phyloP scores from a whole-genome alignment of 805 yeast genomes.

The Yamadazyma sp. region DNA sequence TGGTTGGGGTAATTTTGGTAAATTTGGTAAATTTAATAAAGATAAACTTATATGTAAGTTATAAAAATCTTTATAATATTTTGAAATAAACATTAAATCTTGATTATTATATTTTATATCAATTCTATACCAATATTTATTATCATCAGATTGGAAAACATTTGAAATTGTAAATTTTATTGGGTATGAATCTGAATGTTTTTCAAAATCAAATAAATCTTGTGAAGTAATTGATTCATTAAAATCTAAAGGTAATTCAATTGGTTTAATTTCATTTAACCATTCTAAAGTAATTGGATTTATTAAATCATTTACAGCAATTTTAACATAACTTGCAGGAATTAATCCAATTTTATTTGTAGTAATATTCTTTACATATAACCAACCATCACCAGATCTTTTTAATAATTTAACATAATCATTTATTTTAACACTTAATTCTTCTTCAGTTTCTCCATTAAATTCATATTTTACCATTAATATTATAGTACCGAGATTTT shows the following conservation, averaged over 20 bases:
- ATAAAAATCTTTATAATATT: constrained; percentile 37
- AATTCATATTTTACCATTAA: constrained; percentile 32
- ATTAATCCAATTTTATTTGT: constrained; percentile 25
- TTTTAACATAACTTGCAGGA: constrained; percentile 39
- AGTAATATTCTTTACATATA: constrained; percentile 28
- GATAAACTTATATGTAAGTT: constrained; percentile 23
- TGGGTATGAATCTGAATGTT: constrained; percentile 10
- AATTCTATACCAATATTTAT: constrained; percentile 35
- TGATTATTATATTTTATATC: constrained; percentile 20
- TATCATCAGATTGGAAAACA: constrained; percentile 23
- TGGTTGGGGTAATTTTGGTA: constrained; percentile 34
- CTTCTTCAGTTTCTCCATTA: constrained; percentile 23
- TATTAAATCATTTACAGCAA: constrained; percentile 35
- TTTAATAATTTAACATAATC: constrained; percentile 31
- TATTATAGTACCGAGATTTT: constrained; percentile 17
- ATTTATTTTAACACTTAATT: constrained; percentile 23
- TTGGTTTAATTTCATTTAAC: constrained; percentile 20
- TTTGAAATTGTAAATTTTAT: constrained; percentile 19
- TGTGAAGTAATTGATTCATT: not conserved
- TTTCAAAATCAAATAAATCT: constrained; percentile 15
- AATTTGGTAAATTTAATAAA: constrained; percentile 9
- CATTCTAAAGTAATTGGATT: constrained; percentile 31
- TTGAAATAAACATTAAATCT: constrained; percentile 22
- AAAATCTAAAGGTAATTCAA: too few relatives aligned
- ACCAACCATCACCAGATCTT: constrained; percentile 41